Evolutionary conservation across 192 early-diverging fungal genomes (phyloP), one percentile per base, ranked within the genome.

Genomic region (Linnemannia elongata): DNA sequence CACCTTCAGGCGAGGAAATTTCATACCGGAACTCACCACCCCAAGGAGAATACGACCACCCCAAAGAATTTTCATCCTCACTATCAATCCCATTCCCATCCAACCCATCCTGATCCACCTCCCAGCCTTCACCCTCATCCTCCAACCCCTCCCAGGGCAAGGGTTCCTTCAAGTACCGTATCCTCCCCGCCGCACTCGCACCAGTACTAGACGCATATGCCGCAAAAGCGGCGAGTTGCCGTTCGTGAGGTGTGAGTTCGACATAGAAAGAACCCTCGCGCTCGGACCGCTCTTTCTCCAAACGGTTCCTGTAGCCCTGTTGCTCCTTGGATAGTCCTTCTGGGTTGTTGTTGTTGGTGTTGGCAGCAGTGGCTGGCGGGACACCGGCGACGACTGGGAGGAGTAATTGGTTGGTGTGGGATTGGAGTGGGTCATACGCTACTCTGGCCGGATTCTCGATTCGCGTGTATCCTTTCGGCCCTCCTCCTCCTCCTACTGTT

Each of bases 61-160:
- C 75, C 47, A 66, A 10, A n/a, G 1, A 80, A 2, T 47, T 38
- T 4, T 74, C 75, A 27, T 79, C 63, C 7, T 57, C 35, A 2
- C 30, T 22, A 39, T 12, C 30, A 24, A 33, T 70, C 24, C 60
- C 70, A 18, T 55, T 39, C 13, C 71, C 42, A 52, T 52, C 49
- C 49, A 52, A 18, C 18, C 1, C 49, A 20, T 52, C 49, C 18
- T 52, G 49, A 52, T 12, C 18, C 38, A 1, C 35, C 17, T 13
- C 38, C 13, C 24, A 39, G 1, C 54, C 60, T 13, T 77, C 78
- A 42, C 60, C 75, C 4, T 80, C 78, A 12, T 70, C 54, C 18
- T n/a, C 66, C 18, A 86, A 0, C 18, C 55, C 79, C 10, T 87
- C 85, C 79, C 85, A 87, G 1, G 85, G 85, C 20, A 87, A n/a